Conservation (phyloP, 768 basidiomycete genomes). For the Lentinula raphanica region DNA sequence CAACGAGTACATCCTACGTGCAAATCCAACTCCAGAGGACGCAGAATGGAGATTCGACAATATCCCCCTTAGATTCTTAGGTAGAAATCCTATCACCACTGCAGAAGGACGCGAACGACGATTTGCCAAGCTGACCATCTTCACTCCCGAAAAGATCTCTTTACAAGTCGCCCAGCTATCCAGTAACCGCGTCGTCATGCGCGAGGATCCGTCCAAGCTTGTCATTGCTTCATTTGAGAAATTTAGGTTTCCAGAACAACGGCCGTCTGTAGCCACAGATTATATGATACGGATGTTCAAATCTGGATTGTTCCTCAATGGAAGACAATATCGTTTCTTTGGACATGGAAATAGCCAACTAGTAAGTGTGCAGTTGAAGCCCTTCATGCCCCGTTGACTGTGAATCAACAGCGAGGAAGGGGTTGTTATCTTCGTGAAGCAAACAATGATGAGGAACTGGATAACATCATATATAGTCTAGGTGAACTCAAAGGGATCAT, state of each 20-base stretch:
- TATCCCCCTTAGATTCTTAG: conserved; percentile 17
- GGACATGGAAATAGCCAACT: conserved; percentile 70
- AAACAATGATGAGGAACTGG: conserved; percentile 48
- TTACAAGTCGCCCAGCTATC: conserved; percentile 45
- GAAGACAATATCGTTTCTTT: conserved; percentile 60
- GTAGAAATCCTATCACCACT: background rate
- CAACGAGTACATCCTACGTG: conserved; percentile 28
- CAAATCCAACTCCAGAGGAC: conserved; percentile 43
- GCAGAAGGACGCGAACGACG: background rate
- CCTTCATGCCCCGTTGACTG: background rate
- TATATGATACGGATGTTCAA: conserved; percentile 54
- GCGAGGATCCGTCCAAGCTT: conserved; percentile 54
- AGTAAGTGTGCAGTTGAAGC: conserved; percentile 28
- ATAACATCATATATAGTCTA: conserved; percentile 48
- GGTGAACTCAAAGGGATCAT: conserved; percentile 59
- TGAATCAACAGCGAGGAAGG: conserved; percentile 42
- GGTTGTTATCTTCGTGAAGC: conserved; percentile 62
- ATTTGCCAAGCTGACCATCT: conserved; percentile 47
- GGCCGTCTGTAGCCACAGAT: conserved; percentile 42
- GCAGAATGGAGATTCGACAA: conserved; percentile 45
- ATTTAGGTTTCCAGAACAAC: conserved; percentile 51
- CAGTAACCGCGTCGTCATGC: conserved; percentile 53
- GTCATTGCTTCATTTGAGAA: conserved; percentile 48
- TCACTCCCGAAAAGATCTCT: conserved; percentile 45
- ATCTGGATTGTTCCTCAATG: conserved; percentile 52